Evolutionary conservation across 2,329 filamentous ascomycete species (phyloP).

Genomic region (Neofusicoccum laricinum): DNA sequence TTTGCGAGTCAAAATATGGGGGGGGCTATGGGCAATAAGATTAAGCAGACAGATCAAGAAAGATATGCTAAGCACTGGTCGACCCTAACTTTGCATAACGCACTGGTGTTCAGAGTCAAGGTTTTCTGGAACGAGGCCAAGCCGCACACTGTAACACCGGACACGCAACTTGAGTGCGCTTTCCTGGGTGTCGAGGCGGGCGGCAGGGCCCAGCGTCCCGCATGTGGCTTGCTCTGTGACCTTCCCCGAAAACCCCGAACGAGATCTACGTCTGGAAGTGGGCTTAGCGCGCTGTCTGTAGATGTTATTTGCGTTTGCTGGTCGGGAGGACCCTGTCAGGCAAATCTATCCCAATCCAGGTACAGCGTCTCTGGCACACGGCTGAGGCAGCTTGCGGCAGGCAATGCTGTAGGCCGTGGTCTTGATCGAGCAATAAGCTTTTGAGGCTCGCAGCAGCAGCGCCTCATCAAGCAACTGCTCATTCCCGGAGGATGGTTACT

Average conservation of each 20-base stretch:
- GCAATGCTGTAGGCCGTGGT: background rate
- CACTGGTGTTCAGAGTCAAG: background rate
- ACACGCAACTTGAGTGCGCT: background rate
- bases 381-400: background rate
- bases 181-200: background rate
- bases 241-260: background rate
- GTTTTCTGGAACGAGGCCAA: constrained; percentile 1
- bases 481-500: background rate
- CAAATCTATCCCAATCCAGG: background rate
- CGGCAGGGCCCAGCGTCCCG: background rate
- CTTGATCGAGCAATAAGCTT: background rate
- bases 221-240: background rate
- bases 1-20: background rate
- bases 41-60: background rate
- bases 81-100: background rate
- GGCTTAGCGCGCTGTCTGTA: background rate
- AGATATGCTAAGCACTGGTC: background rate
- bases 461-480: background rate
- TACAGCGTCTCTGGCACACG: background rate
- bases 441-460: background rate
- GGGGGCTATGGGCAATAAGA: background rate
- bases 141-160: constrained; percentile 2
- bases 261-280: background rate
- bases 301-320: background rate
- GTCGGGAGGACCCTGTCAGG: background rate